These are phyloP conservation scores for Oryza coarctata DNA, from an alignment of 176 grass and related monocot species.

Conservation along the genomic window DNA sequence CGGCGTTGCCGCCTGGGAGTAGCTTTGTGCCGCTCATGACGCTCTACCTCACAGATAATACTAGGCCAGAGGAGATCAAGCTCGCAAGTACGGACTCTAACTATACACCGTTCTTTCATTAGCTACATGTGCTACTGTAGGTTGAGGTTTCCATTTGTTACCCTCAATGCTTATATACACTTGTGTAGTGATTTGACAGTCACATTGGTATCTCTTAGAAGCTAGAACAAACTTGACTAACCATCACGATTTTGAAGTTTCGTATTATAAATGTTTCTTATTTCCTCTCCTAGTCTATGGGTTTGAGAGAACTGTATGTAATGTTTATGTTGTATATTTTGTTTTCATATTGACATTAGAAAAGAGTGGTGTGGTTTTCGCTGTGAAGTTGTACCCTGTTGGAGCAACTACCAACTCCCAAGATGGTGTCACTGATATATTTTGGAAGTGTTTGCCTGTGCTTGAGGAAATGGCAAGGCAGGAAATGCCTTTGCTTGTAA, in stretches of 20 bases:
- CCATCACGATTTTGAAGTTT: neutral
- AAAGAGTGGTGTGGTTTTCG: slow-evolving; percentile 70
- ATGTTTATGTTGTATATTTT: slow-evolving; percentile 23
- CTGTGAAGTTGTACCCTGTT: slow-evolving; percentile 90
- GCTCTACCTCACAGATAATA: slow-evolving; percentile 87
- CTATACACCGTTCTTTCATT: neutral
- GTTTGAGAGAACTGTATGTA: neutral
- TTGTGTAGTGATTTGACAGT: neutral
- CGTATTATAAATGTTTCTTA: neutral
- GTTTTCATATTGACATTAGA: slow-evolving; percentile 40
- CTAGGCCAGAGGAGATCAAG: slow-evolving; percentile 74
- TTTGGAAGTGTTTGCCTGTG: slow-evolving; percentile 80
- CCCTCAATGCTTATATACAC: neutral
- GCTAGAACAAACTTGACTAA: neutral
- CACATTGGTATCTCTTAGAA: neutral
- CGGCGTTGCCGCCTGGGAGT: slow-evolving; percentile 44
- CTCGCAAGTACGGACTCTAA: slow-evolving; percentile 52
- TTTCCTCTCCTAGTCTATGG: neutral
- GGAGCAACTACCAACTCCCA: slow-evolving; percentile 97
- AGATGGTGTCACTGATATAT: slow-evolving; percentile 83
- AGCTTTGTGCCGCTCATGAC: slow-evolving; percentile 81
- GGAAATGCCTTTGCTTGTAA: slow-evolving; percentile 90
- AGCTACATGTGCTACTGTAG: neutral
- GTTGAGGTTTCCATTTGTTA: neutral
- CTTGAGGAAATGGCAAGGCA: slow-evolving; percentile 86